Base-by-base conservation (phyloP, 1,284 basidiomycete genomes). In the Porogramme epimiltina region DNA sequence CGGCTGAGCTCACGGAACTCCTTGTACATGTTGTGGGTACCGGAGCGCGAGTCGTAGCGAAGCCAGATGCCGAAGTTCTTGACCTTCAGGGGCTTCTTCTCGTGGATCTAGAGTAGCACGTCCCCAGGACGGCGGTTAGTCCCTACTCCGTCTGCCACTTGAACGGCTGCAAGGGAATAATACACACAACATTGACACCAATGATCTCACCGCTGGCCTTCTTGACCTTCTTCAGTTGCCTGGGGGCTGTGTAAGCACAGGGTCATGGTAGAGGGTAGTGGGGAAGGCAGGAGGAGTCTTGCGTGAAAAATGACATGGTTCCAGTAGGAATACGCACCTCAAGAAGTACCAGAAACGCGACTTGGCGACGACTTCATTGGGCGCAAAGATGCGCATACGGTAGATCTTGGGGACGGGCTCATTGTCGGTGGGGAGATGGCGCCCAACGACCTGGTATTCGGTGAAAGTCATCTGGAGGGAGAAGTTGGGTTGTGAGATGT, bases 41-140 rank as follows among this genome's bases (percentile, higher is more conserved):
- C 95, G 45, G 93, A 96, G 67, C 94, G 93, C 52, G 95, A 97
- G 78, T 97, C 96, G 80, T 99, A 99, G 66, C 97, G 93, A 73
- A 99, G 78, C 96, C 96, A 99, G 79, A 99, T 93, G 67, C 95
- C 97, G 71, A 99, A 98, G 90, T 98, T 98, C 87, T 99, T 99
- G 73, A 98, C 91, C 81, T 96, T 95, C 73, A 95, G 74, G 34
- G 97, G 96, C 77, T 91, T 93, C 84, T 93, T 95, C 82, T 99
- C 96, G 67, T 89, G 85, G 71, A 97, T 96, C 93, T 95, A 84
- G 53, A 65, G 49, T 52, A 52, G 52, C 52, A 58, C 57, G 52
- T 60, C 57, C 58, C 52, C 40, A 54, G 51, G 58, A 56, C 61
- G 62, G 64, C 65, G 65, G 73, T 85, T 71, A 85, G 81, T 76